Percentiles rank a stretch among this genome's conserved stretches.
phyloP scores from a whole-genome alignment of 75 land plant genomes.

The Picea glauca region DNA sequence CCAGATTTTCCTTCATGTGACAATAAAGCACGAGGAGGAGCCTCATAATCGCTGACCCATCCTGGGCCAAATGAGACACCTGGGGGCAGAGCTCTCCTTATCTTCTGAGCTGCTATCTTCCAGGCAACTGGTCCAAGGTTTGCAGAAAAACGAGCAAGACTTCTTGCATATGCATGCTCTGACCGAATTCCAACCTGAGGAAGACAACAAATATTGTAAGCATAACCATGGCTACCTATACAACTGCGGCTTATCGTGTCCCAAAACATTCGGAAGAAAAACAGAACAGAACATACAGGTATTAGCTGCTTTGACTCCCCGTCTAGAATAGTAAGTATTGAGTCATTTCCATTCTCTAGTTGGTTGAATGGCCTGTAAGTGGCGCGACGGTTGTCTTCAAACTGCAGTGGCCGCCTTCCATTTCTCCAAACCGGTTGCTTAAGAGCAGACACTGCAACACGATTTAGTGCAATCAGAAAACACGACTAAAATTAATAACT shows the following conservation, averaged over 20 bases:
- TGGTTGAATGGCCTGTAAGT: constrained; percentile 52
- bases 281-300: constrained; percentile 44
- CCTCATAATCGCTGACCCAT: no score
- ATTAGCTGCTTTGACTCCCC: constrained; percentile 58
- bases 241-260: background rate
- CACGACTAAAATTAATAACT: background rate
- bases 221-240: background rate
- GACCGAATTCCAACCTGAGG: constrained; percentile 50
- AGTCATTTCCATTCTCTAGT: constrained; percentile 37
- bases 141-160: constrained; percentile 50
- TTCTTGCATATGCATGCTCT: constrained; percentile 54
- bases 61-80: no score
- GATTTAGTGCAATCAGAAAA: background rate
- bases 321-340: constrained; percentile 48
- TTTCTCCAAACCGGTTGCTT: constrained; percentile 38
- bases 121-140: constrained; percentile 46
- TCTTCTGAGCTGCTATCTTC: constrained; percentile 44
- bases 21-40: no score
- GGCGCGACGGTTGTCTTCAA: constrained; percentile 77
- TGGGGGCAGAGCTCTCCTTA: constrained; percentile 42
- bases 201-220: background rate
- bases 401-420: constrained; percentile 45
- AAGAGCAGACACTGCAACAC: constrained; percentile 21
- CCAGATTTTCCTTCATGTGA: no score
- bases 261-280: background rate